Evolutionary conservation across 805 yeast species (phyloP).

Genomic region (Saturnispora quitensis): DNA sequence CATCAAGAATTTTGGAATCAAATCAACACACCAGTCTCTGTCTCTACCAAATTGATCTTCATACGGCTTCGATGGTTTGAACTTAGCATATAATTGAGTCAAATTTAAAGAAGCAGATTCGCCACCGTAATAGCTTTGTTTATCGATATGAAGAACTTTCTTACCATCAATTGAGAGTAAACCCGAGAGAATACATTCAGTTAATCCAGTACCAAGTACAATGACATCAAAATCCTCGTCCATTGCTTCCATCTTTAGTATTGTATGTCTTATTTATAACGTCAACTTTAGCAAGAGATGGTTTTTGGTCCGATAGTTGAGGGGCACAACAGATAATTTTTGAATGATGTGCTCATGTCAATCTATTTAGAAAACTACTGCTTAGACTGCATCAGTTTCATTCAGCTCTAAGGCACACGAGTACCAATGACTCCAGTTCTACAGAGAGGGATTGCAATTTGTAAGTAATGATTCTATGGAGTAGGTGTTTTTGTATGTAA

Average conservation of each 20-base stretch:
- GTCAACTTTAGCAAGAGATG: background rate
- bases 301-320: background rate
- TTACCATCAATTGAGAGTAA: conserved; percentile 94
- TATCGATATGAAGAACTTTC: conserved; percentile 92
- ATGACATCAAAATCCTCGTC: conserved; percentile 97
- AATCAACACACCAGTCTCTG: conserved; percentile 96
- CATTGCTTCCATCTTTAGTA: conserved; percentile 34
- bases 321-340: background rate
- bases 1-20: conserved; percentile 95
- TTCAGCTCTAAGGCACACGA: no score
- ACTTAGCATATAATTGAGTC: conserved; percentile 66
- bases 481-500: background rate
- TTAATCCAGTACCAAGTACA: conserved; percentile 88
- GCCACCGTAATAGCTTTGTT: conserved; percentile 94
- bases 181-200: conserved; percentile 94
- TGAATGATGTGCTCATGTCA: background rate
- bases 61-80: conserved; percentile 72
- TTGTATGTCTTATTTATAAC: background rate
- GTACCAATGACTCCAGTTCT: no score
- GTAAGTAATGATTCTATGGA: no score
- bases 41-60: conserved; percentile 75
- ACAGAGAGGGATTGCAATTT: background rate
- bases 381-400: no score
- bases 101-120: conserved; percentile 81
- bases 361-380: no score